Evolutionary conservation across 306 rosid species (phyloP), one percentile per base, ranked within the genome.

Genomic region (Comarum palustre): DNA sequence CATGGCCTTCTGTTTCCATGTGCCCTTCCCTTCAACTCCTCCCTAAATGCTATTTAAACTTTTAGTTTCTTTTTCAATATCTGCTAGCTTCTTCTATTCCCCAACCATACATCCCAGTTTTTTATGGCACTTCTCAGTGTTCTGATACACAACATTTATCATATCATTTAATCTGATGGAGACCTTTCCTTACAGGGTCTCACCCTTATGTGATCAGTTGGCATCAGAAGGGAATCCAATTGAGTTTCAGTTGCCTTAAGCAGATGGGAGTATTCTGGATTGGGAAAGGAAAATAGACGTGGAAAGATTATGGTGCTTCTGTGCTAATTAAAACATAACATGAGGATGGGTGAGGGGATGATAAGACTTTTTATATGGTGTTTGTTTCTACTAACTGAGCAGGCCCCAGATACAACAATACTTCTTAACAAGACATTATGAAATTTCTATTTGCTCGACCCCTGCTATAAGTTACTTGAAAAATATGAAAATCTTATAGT

Each of bases 1-100:
- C 94, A 88, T 90, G 96, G 85, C 77, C 79, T 78, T 55, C 87
- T 85, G 88, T 72, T 84, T 86, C 97, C 97, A 90, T 88, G 97
- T 90, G 92, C 90, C 83, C 60, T 84, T 84, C 66, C 66, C 82
- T 77, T 79, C 84, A 25, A 8, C 77, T 14, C 22, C 73, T 47
- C 41, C 39, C 64, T 42, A 70, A 52, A 66, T 14, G 16, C 8
- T 62, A 45, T 66, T 58, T 63, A 47, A 25, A 58, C 66, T 68
- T 20, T 3, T 51, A 62, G 42, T 86, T 78, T 81, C 51, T 64
- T 80, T 7, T 25, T 39, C 11, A 39, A 14, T 73, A 38, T 59
- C 31, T 16, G 50, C 75, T 62, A 5, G 12, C 69, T 54, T 72
- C 67, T 72, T 85, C 87, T 75, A 24, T 60, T 69, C 77, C 65